Evolutionary conservation across 148 eudicot species (phyloP).

Genomic region (Linanthus parryae): DNA sequence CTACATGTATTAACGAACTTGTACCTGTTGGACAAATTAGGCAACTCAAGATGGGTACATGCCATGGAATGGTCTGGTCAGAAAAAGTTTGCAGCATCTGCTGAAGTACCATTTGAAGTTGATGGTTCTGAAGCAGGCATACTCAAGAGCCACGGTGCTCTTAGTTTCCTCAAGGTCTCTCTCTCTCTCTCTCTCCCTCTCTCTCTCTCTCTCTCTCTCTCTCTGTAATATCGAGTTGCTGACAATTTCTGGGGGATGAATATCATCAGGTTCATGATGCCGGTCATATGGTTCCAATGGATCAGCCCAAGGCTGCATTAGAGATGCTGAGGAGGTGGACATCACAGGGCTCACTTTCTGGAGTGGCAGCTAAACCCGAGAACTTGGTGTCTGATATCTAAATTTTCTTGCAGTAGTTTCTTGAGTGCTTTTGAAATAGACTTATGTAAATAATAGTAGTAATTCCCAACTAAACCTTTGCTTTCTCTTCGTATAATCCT

Average conservation of each 20-base stretch:
- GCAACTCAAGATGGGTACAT: conserved; percentile 93
- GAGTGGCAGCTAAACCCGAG: conserved; percentile 17
- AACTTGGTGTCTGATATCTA: conserved; percentile 3
- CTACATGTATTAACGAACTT: too few relatives aligned
- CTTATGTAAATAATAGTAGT: too few relatives aligned
- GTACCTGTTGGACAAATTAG: too few relatives aligned
- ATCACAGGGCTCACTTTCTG: conserved; percentile 46
- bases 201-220: background rate
- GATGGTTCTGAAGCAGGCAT: conserved; percentile 72
- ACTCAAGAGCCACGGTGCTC: conserved; percentile 62
- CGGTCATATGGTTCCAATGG: conserved; percentile 99
- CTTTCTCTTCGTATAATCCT: too few relatives aligned
- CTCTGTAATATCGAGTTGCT: too few relatives aligned
- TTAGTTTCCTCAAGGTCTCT: conserved; percentile 78
- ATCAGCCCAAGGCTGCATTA: conserved; percentile 80
- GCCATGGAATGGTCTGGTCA: conserved; percentile 89
- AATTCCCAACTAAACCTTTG: too few relatives aligned
- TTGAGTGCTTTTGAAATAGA: too few relatives aligned
- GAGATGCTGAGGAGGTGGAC: conserved; percentile 74
- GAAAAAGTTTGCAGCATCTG: conserved; percentile 50
- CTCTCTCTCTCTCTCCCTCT: conserved; percentile 8
- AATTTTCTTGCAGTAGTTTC: too few relatives aligned
- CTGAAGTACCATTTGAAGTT: conserved; percentile 65
- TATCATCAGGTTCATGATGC: conserved; percentile 70
- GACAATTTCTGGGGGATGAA: conserved; percentile 6